Conservation (phyloP, 495 filamentous ascomycete genomes). For the Xylaria intraflava region DNA sequence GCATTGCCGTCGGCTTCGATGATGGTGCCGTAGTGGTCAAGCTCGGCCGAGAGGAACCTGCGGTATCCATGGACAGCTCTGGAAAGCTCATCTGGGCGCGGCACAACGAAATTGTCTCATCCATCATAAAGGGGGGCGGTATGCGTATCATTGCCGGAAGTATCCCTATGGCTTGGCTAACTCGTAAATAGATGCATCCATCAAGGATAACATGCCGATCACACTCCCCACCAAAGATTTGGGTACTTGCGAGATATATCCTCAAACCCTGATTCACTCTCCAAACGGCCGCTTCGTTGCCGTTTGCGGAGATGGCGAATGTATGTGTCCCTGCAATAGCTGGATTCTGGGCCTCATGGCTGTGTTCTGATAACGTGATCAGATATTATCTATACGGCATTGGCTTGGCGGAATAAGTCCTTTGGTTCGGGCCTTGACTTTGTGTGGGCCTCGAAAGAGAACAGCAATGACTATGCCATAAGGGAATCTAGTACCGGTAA, state of each 20-base stretch:
- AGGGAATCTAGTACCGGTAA: constrained; percentile 80
- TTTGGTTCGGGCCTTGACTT: constrained; percentile 95
- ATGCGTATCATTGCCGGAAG: constrained; percentile 17
- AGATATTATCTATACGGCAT: constrained; percentile 92
- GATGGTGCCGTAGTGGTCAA: constrained; percentile 97
- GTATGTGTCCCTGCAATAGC: background rate
- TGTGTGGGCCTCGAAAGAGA: constrained; percentile 94
- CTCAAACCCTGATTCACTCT: constrained; percentile 89
- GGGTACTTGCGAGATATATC: constrained; percentile 93
- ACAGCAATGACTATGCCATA: constrained; percentile 97
- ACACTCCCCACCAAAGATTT: constrained; percentile 87
- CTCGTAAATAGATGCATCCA: constrained; percentile 49
- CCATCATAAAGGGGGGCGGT: constrained; percentile 87
- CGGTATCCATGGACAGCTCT: constrained; percentile 91
- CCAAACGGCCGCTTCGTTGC: constrained; percentile 96
- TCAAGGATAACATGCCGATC: constrained; percentile 86
- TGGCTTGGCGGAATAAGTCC: constrained; percentile 95
- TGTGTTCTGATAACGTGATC: background rate
- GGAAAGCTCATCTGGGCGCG: constrained; percentile 95
- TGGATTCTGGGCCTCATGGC: background rate
- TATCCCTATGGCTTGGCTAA: constrained; percentile 7
- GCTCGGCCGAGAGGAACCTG: constrained; percentile 94
- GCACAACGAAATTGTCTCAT: constrained; percentile 88
- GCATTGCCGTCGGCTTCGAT: constrained; percentile 92
- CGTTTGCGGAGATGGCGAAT: constrained; percentile 91